Percentiles rank a stretch among this genome's conserved stretches.
These are phyloP conservation scores for Colletotrichum plurivorum DNA, from an alignment of 2,329 filamentous ascomycete genomes.

Conservation along the genomic window DNA sequence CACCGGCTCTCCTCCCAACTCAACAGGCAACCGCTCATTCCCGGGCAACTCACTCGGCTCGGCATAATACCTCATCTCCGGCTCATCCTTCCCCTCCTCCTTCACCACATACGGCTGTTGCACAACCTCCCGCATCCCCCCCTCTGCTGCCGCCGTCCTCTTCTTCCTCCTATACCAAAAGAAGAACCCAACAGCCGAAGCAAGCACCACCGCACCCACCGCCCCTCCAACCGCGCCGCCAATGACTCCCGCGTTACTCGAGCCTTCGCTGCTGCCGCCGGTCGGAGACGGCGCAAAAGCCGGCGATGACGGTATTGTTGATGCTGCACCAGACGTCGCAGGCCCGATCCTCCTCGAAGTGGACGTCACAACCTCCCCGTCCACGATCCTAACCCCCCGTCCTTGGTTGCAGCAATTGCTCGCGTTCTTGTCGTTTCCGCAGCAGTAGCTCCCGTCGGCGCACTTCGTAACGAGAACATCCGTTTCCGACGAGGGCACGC, in stretches of 20 bases:
- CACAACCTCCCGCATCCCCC: no score
- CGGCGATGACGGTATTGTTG: not conserved
- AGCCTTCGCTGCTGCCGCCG: not conserved
- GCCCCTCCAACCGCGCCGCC: conserved; percentile 1
- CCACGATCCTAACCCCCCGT: not conserved
- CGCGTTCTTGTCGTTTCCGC: not conserved
- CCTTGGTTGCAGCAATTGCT: not conserved
- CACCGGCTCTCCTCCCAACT: no score
- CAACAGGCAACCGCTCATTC: no score
- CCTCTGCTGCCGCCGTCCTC: not conserved
- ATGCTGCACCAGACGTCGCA: not conserved
- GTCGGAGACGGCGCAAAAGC: not conserved
- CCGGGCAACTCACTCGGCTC: no score
- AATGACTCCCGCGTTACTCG: not conserved
- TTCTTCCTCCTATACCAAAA: conserved; percentile 1
- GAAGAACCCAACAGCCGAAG: not conserved
- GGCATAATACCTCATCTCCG: no score
- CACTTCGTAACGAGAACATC: not conserved
- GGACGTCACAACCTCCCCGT: not conserved
- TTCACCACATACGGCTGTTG: not conserved
- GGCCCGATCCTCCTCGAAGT: not conserved
- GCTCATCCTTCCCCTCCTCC: not conserved
- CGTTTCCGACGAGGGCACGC: not conserved
- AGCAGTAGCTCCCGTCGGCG: conserved; percentile 2
- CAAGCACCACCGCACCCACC: not conserved